Evolutionary conservation across 2,329 filamentous ascomycete genomes (phyloP).

Genomic region (Xylariaceae sp.): DNA sequence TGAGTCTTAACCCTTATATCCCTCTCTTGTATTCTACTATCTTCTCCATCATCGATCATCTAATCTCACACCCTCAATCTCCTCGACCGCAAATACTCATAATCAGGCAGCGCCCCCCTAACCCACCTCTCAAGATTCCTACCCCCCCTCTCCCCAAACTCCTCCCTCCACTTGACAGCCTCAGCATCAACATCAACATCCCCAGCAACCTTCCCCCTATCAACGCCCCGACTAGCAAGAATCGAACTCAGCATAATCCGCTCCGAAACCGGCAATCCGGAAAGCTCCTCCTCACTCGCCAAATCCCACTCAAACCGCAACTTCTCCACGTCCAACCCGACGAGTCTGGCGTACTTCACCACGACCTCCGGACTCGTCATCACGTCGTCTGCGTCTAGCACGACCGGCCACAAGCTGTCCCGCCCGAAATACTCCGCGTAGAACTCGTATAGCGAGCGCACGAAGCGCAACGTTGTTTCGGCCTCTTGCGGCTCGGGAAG

Average conservation of each 20-base stretch:
- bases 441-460: slow-evolving; percentile 12
- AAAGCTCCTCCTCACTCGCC: slow-evolving; percentile 8
- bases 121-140: slow-evolving; percentile 19
- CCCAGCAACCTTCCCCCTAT: slow-evolving; percentile 16
- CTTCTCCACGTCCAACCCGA: slow-evolving; percentile 14
- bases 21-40: too few relatives aligned
- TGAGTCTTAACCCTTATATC: too few relatives aligned
- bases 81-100: slow-evolving; percentile 13
- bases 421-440: slow-evolving; percentile 12
- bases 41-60: too few relatives aligned
- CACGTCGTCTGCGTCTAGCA: slow-evolving; percentile 20
- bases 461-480: slow-evolving; percentile 14
- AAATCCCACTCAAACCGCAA: slow-evolving; percentile 17
- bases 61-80: slow-evolving; percentile 1
- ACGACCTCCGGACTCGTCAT: slow-evolving; percentile 15
- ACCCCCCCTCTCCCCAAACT: slow-evolving; percentile 18
- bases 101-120: slow-evolving; percentile 16
- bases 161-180: slow-evolving; percentile 17
- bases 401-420: slow-evolving; percentile 15
- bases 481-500: slow-evolving; percentile 11
- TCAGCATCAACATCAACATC: slow-evolving; percentile 15
- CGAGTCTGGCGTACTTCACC: slow-evolving; percentile 15
- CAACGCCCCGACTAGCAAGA: slow-evolving; percentile 12
- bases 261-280: not conserved
- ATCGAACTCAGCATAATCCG: slow-evolving; percentile 12